A percentile compares a stretch with the other conserved stretches of the same genome.
phyloP scores from a whole-genome alignment of 2,329 filamentous ascomycete species.

The Neodidymelliopsis sp. region DNA sequence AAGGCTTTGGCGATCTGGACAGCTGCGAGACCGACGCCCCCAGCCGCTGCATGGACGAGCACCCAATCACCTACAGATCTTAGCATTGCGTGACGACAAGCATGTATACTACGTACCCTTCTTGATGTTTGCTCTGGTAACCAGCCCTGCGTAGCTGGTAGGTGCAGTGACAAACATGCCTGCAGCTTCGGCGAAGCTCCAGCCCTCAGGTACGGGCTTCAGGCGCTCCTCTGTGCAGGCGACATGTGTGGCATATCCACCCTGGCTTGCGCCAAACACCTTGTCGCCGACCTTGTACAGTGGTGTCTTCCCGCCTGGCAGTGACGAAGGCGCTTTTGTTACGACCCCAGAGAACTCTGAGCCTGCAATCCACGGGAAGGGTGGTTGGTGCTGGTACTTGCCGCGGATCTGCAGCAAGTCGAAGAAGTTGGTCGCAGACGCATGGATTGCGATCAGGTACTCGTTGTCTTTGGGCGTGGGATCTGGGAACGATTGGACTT shows the following conservation, averaged over 20 bases:
- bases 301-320: constrained; percentile 53
- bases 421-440: constrained; percentile 94
- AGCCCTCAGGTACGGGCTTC: constrained; percentile 77
- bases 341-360: constrained; percentile 86
- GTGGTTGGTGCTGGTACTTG: constrained; percentile 92
- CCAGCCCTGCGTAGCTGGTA: constrained; percentile 85
- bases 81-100: neutral
- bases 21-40: constrained; percentile 88
- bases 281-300: constrained; percentile 79
- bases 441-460: constrained; percentile 87
- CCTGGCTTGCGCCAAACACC: constrained; percentile 87
- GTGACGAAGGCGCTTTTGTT: constrained; percentile 66
- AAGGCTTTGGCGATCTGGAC: constrained; percentile 94
- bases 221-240: constrained; percentile 71
- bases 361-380: constrained; percentile 86
- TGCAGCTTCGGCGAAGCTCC: constrained; percentile 84
- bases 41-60: constrained; percentile 89
- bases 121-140: constrained; percentile 78
- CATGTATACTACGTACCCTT: constrained; percentile 47
- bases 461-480: constrained; percentile 74
- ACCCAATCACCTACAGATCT: constrained; percentile 74
- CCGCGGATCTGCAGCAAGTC: constrained; percentile 94
- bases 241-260: constrained; percentile 82
- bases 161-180: constrained; percentile 92
- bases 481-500: constrained; percentile 75